phyloP scores from a whole-genome alignment of 2,329 filamentous ascomycete genomes.

The Colletotrichum sp. region DNA sequence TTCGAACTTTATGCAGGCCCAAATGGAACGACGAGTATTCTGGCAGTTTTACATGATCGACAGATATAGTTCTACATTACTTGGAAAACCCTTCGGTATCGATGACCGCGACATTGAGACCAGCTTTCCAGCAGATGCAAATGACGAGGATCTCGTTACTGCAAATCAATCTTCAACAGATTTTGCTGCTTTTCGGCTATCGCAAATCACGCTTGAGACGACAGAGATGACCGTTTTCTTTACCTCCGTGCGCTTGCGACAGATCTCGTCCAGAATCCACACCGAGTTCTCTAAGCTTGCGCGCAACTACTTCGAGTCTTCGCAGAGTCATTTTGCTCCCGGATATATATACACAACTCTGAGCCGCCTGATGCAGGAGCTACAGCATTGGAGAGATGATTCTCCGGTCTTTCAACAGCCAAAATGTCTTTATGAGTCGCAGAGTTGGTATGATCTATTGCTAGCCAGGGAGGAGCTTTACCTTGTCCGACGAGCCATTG shows the following conservation, averaged over 20 bases:
- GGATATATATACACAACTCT: constrained; percentile 30
- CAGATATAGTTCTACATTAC: constrained; percentile 45
- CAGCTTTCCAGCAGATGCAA: constrained; percentile 36
- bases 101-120: constrained; percentile 42
- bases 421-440: constrained; percentile 44
- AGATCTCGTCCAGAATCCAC: constrained; percentile 44
- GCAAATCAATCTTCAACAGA: constrained; percentile 16
- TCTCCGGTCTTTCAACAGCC: constrained; percentile 37
- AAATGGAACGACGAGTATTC: constrained; percentile 43
- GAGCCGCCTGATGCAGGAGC: constrained; percentile 33
- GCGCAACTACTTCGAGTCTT: not conserved
- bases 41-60: constrained; percentile 52
- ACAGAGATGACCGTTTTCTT: constrained; percentile 44
- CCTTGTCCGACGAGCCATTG: constrained; percentile 44
- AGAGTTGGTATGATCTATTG: constrained; percentile 50
- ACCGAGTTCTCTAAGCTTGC: constrained; percentile 28
- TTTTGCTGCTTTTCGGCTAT: not conserved
- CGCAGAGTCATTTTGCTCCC: constrained; percentile 7
- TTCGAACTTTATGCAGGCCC: constrained; percentile 32
- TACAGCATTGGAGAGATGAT: constrained; percentile 38
- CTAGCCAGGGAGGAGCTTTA: constrained; percentile 43
- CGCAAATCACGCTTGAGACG: not conserved
- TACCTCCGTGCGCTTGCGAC: constrained; percentile 39
- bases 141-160: constrained; percentile 34
- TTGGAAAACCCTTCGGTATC: constrained; percentile 46